These are phyloP conservation scores for Omphalea diandra DNA, from an alignment of 441 rosid genomes.

Conservation along the genomic window DNA sequence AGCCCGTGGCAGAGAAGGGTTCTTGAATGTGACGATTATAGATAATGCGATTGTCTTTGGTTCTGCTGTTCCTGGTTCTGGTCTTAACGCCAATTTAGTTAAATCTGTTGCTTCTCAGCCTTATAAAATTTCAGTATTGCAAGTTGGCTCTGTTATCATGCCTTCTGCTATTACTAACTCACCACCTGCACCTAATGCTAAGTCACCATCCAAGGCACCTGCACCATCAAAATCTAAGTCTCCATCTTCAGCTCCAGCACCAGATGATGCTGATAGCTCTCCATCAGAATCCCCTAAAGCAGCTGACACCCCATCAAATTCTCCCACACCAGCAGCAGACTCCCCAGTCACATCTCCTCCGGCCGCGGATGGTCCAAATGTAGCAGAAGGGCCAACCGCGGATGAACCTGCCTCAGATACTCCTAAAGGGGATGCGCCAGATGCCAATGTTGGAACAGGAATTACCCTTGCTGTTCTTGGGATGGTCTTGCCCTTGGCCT, in stretches of 20 bases:
- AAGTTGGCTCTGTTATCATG: constrained; percentile 52
- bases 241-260: background rate
- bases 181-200: constrained; percentile 33
- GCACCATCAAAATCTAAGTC: constrained; percentile 1
- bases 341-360: constrained; percentile 12
- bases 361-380: background rate
- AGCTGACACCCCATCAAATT: too few species aligned
- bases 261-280: background rate
- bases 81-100: constrained; percentile 36
- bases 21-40: constrained; percentile 42
- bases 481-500: background rate
- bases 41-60: constrained; percentile 30
- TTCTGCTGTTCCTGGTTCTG: constrained; percentile 44
- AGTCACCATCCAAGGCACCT: constrained; percentile 23
- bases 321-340: constrained; percentile 20
- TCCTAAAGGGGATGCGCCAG: background rate
- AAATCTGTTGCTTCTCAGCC: constrained; percentile 44
- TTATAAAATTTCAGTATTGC: constrained; percentile 61
- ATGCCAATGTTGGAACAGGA: background rate
- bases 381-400: too few species aligned
- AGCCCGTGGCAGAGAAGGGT: constrained; percentile 54
- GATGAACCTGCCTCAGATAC: constrained; percentile 22
- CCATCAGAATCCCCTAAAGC: constrained; percentile 18
- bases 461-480: background rate
- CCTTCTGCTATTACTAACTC: constrained; percentile 42